A percentile compares a stretch with the other conserved stretches of the same genome.
Evolutionary conservation across 331 rosid species (phyloP).

Genomic region (Rhamnella rubrinervis): DNA sequence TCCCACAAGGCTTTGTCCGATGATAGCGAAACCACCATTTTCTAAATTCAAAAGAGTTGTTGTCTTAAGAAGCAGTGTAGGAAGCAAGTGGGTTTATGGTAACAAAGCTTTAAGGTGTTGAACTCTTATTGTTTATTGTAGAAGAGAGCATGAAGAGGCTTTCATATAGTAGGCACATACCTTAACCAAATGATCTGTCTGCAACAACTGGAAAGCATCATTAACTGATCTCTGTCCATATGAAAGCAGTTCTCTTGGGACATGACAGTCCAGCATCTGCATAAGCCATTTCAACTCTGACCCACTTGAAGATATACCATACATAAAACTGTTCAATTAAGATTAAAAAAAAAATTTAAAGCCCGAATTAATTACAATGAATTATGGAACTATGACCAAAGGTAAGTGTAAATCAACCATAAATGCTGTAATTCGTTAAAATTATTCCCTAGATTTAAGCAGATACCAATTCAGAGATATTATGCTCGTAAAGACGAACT

Average conservation of each 20-base stretch:
- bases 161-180: conserved; percentile 10
- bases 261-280: conserved; percentile 32
- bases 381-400: conserved; percentile 20
- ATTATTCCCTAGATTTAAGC: no score
- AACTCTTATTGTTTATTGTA: no score
- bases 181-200: conserved; percentile 55
- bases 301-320: conserved; percentile 34
- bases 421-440: no score
- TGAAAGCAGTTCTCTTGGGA: conserved; percentile 32
- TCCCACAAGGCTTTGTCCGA: conserved; percentile 69
- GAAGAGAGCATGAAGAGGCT: no score
- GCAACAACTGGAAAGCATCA: conserved; percentile 54
- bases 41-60: conserved; percentile 39
- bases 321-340: conserved; percentile 38
- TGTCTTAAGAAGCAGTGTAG: no score
- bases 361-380: neutral
- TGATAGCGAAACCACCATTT: conserved; percentile 63
- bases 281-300: conserved; percentile 31
- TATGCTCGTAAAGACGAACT: no score
- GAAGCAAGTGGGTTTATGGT: no score
- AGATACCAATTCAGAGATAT: no score
- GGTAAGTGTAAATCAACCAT: no score
- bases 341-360: neutral
- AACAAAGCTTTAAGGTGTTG: no score
- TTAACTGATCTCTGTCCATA: conserved; percentile 17